Evolutionary conservation across 306 rosid species (phyloP), one percentile per base, ranked within the genome.

Genomic region (Aeschynomene evenia): DNA sequence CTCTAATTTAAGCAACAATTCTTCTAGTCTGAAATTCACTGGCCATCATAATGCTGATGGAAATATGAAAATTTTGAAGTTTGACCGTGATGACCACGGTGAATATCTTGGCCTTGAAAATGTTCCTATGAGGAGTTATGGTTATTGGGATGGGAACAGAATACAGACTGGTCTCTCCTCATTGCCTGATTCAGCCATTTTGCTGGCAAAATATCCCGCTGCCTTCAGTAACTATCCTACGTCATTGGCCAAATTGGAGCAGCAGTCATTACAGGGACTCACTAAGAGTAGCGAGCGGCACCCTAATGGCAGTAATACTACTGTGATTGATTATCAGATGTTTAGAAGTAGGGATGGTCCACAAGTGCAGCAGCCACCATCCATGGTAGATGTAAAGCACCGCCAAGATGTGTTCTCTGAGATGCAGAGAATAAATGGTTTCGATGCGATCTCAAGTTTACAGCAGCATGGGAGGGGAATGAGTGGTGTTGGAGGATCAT

Each of bases 191-290:
- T 91, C 97, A 64, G 77, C 97, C 3, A 43, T 84, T 68, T 80
- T 91, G 76, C 83, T 91, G 21, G 91, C 97, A 4, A 91, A 86
- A 77, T 95, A 91, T 83, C 99, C 99, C 56, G 87, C 88, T 23
- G 96, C 96, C 8, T 95, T 95, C 33, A 54, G 89, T 71, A 86
- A 79, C 52, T 90, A 79, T 61, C 63, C 92, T 51, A 2, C 81
- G 3, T 23, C 88, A 29, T 68, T 89, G 15, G 18, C 88, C 68
- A 82, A 79, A 57, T 42, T 78, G 58, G 97, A 86, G 62, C 88
- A 82, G 26, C 95, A 75, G 71, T 77, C 97, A 19, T 48, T 84
- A 80, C 91, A 78, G 62, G 48, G 85, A 7, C 77, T 81, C 56
- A 39, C 77, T 51, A 86, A 77, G 65, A 75, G 75, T 66, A 83